Evolutionary conservation across 2,329 filamentous ascomycete species (phyloP), one percentile per base, ranked within the genome.

Genomic region (Venturia pyrina): DNA sequence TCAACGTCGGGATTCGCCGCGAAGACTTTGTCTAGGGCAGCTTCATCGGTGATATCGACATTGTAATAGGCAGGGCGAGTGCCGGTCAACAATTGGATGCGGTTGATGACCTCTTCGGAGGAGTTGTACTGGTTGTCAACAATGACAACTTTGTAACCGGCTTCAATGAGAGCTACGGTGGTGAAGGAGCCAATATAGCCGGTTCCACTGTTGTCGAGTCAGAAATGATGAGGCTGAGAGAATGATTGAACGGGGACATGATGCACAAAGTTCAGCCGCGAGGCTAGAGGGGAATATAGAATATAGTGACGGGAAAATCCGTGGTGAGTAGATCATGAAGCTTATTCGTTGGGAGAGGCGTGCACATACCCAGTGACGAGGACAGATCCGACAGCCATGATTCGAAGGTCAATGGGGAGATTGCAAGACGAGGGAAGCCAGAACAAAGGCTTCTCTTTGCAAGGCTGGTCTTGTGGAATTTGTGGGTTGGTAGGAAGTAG

Each of bases 101-200:
- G 93, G 78, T 96, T 93, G 72, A 99, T 80, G 70, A 90, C 91
- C 73, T 96, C 93, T 73, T 88, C 83, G 68, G 90, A 96, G 62
- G 95, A 97, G 81, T 99, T 99, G 88, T 96, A 96, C 70, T 98
- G 86, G 79, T 87, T 98, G 82, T 99, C 95, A 71, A 95, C 88
- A 70, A 99, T 91, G 76, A 99, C 89, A 69, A 99, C 95, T 77
- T 98, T 88, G 85, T 98, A 98, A 77, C 88, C 93, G 74, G 95
- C 90, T 75, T 97, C 85, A 71, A 99, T 90, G 34, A 99, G 90
- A 65, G 92, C 89, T 63, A 99, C 87, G 66, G 90, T 83, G 68
- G 95, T 99, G 83, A 98, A 98, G 63, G 93, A 98, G 77, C 95
- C 95, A 79, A 99, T 99, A 84, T 99, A 99, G 81, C 95, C 95